A percentile compares a stretch with the other conserved stretches of the same genome.
Conservation (phyloP, 129 eudicot species). For the Dittrichia graveolens region DNA sequence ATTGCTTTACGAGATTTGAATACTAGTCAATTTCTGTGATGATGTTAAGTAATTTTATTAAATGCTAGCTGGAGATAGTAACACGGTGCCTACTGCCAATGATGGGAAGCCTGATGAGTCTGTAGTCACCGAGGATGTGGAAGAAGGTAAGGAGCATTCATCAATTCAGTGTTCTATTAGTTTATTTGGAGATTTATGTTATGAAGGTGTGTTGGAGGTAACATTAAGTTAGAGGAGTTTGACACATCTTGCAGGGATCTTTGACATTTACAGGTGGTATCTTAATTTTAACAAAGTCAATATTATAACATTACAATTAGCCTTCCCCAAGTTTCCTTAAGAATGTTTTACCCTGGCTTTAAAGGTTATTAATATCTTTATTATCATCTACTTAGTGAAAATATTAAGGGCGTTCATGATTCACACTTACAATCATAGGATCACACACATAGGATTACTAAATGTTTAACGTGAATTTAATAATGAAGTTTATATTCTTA, state of each 20-base stretch:
- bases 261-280: too few species aligned
- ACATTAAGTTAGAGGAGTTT: background rate
- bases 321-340: too few species aligned
- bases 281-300: too few species aligned
- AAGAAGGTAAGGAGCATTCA: slow-evolving; percentile 47
- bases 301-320: too few species aligned
- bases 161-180: background rate
- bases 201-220: background rate
- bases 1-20: background rate
- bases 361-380: too few species aligned
- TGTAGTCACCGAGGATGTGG: slow-evolving; percentile 41
- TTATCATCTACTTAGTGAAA: too few species aligned
- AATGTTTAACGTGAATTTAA: too few species aligned
- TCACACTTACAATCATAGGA: too few species aligned
- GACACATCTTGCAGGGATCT: background rate
- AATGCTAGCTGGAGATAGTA: slow-evolving; percentile 60
- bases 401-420: too few species aligned
- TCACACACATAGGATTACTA: too few species aligned
- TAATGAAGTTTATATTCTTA: too few species aligned
- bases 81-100: slow-evolving; percentile 41
- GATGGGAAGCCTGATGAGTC: slow-evolving; percentile 42
- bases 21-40: background rate
- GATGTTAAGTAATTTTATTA: slow-evolving; percentile 9
- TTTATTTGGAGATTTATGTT: background rate
- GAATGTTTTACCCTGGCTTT: too few species aligned